Evolutionary conservation across 169 alveolate species (phyloP), one percentile per base, ranked within the genome.

Genomic region (Cryptosporidium baileyi): DNA sequence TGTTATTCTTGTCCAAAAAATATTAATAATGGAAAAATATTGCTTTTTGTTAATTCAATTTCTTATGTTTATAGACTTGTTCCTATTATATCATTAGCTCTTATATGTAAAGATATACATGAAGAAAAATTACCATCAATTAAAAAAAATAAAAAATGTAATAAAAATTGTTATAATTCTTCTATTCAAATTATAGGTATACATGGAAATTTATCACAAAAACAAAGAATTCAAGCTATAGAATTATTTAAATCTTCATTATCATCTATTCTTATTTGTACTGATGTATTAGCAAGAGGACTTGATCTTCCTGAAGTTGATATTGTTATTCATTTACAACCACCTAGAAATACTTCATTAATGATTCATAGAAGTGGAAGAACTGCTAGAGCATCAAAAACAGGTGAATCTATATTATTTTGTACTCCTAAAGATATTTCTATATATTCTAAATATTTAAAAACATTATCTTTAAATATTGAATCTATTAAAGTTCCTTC

Each of bases 321-420:
- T 80, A 94, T 97, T 94, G 99, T 98, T 11, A 92, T 98, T 32
- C 97, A 97, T 90, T 92, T 95, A 17, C 98, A 97, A 88, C 95
- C 97, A 26, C 99, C 99, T 0, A 98, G 95, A 63, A 97, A 97
- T 67, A 90, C 94, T 1, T 92, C 93, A 22, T 95, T 96, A 19
- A 97, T 97, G 91, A 94, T 97, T 34, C 99, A 97, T 89, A 91
- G 99, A 89, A 97, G 97, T 26, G 99, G 99, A 45, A 94, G 99
- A 88, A 95, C 99, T 61, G 99, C 99, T 11, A 91, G 99, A 61
- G 92, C 92, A 6, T 90, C 93, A 1, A 82, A 82, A 63, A 79
- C 88, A 22, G 97, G 97, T n/a, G 67, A 88, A 24, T 82, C 89
- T 67, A 82, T 91, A 41, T 85, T 91, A 45, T 74, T 92, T 38